Evolutionary conservation across 805 yeast species (phyloP).

Genomic region (Alloascoidea africana): DNA sequence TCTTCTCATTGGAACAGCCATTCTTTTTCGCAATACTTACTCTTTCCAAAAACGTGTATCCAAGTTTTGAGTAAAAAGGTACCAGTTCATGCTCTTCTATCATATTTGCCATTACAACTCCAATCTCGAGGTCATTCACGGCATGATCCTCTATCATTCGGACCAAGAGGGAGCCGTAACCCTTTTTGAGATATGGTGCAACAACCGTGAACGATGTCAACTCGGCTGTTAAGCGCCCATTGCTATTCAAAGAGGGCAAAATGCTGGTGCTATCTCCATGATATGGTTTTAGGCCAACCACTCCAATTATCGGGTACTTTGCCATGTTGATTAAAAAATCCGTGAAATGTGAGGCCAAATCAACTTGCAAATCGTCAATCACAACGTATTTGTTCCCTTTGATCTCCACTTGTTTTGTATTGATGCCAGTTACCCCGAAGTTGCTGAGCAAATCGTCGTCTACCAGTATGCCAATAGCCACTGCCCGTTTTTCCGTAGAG

Average conservation of each 20-base stretch:
- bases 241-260: neutral
- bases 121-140: neutral
- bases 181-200: neutral
- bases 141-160: neutral
- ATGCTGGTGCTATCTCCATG: neutral
- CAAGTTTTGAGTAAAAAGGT: neutral
- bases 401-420: neutral
- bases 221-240: neutral
- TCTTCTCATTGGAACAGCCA: too few relatives aligned
- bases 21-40: too few relatives aligned
- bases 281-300: conserved; percentile 1
- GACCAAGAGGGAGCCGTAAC: neutral
- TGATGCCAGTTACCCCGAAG: too few relatives aligned
- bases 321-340: neutral
- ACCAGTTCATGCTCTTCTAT: neutral
- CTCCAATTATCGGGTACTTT: neutral
- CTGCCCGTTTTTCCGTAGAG: neutral
- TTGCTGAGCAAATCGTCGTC: neutral
- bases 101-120: neutral
- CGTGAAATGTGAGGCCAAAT: neutral
- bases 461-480: neutral
- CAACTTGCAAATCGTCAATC: neutral
- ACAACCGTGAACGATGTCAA: neutral
- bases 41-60: neutral
- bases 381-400: neutral